Evolutionary conservation across 495 filamentous ascomycete species (phyloP).

Genomic region (Aspergillus sclerotiicarbonarius): DNA sequence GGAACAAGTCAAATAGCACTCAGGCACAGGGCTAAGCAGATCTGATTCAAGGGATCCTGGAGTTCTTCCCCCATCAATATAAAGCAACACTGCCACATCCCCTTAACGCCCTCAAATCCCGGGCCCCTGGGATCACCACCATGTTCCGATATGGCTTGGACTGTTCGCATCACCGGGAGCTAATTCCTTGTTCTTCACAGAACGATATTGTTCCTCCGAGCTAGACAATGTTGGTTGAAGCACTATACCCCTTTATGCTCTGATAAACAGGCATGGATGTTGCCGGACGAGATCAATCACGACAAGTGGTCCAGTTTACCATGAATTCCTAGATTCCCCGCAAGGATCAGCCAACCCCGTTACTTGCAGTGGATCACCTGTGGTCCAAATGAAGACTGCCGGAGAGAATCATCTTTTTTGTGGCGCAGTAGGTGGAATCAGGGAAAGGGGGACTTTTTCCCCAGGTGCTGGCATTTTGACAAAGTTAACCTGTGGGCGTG

Average conservation of each 20-base stretch:
- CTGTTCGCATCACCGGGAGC: conserved; percentile 5
- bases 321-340: conserved; percentile 2
- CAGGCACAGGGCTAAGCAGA: neutral
- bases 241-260: conserved; percentile 2
- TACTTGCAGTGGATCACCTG: neutral
- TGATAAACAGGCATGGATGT: conserved; percentile 11
- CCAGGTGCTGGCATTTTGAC: no score
- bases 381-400: neutral
- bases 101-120: conserved; percentile 12
- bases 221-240: conserved; percentile 12
- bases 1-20: neutral
- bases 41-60: neutral
- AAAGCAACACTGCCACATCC: neutral
- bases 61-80: neutral
- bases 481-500: neutral
- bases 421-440: neutral
- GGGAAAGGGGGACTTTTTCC: neutral
- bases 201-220: conserved; percentile 11
- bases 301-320: conserved; percentile 6
- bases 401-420: neutral
- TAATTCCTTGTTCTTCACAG: conserved; percentile 11
- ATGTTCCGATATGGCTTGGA: conserved; percentile 9
- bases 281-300: conserved; percentile 9
- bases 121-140: conserved; percentile 7
- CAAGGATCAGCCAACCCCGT: neutral